Conservation (phyloP, 139 green algal genomes). For the Asterochloris sp. region DNA sequence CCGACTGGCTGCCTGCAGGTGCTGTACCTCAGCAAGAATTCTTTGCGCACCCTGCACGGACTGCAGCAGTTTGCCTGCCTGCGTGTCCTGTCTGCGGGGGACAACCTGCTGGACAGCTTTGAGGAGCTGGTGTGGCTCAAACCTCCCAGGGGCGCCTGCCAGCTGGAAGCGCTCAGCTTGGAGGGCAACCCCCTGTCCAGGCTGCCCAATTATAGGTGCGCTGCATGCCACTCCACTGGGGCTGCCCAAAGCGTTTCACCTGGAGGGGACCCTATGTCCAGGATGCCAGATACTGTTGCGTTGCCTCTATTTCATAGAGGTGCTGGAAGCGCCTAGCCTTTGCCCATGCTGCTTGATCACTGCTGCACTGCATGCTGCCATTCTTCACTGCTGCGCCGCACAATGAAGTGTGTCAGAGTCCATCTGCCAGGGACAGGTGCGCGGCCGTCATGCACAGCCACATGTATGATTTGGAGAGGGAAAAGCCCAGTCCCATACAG, state of each 20-base stretch:
- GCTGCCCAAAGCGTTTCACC: not conserved
- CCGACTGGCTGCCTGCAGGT: slow-evolving; percentile 11
- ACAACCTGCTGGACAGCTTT: slow-evolving; percentile 56
- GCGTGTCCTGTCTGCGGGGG: slow-evolving; percentile 42
- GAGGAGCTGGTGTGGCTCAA: slow-evolving; percentile 22
- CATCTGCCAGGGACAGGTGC: not conserved
- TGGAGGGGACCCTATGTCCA: not conserved
- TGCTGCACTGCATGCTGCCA: not conserved
- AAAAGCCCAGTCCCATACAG: not conserved
- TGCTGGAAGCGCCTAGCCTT: slow-evolving; percentile 8
- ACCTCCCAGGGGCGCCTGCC: slow-evolving; percentile 2
- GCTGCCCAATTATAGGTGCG: slow-evolving; percentile 57
- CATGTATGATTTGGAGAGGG: not conserved
- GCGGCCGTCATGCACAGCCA: not conserved
- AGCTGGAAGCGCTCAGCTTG: slow-evolving; percentile 53
- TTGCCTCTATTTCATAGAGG: not conserved
- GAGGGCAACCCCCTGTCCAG: slow-evolving; percentile 61
- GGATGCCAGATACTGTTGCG: not conserved
- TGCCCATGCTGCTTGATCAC: not conserved
- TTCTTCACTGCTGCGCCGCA: no score
- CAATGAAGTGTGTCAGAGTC: not conserved
- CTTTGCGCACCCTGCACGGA: slow-evolving; percentile 39
- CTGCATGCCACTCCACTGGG: slow-evolving; percentile 7
- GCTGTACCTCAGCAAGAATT: slow-evolving; percentile 61
- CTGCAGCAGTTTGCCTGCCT: slow-evolving; percentile 57